phyloP scores from a whole-genome alignment of 2,329 filamentous ascomycete species.

The Periconia macrospinosa region DNA sequence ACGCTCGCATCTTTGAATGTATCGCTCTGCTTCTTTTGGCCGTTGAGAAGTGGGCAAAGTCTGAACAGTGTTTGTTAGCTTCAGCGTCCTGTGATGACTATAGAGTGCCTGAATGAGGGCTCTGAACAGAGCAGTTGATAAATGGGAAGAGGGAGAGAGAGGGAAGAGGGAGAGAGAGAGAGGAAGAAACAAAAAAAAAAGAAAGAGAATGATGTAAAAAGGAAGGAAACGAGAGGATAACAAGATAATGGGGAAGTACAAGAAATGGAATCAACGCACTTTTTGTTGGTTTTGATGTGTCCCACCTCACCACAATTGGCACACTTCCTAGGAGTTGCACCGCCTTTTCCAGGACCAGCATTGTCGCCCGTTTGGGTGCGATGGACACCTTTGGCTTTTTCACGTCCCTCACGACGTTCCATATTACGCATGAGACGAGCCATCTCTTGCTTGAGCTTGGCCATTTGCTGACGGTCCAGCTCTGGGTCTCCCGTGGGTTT shows the following conservation, averaged over 20 bases:
- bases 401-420: constrained; percentile 83
- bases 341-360: constrained; percentile 49
- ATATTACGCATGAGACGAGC: constrained; percentile 87
- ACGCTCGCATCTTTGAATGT: constrained; percentile 39
- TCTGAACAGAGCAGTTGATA: no score
- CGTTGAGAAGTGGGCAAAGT: constrained; percentile 43
- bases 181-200: no score
- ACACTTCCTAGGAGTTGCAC: constrained; percentile 76
- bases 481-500: constrained; percentile 69
- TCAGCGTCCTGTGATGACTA: no score
- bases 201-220: no score
- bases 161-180: constrained; percentile 1
- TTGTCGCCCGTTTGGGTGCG: constrained; percentile 46
- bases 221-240: no score
- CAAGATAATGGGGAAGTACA: background rate
- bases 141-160: background rate
- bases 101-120: no score
- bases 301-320: constrained; percentile 96
- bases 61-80: constrained; percentile 13
- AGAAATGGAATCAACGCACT: constrained; percentile 54
- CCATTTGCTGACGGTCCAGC: constrained; percentile 63
- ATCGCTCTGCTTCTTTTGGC: constrained; percentile 42
- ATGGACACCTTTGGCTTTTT: constrained; percentile 76
- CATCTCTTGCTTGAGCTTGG: constrained; percentile 72
- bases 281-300: constrained; percentile 99